Conservation (phyloP, 805 yeast genomes). For the Wickerhamomyces chaumierensis region DNA sequence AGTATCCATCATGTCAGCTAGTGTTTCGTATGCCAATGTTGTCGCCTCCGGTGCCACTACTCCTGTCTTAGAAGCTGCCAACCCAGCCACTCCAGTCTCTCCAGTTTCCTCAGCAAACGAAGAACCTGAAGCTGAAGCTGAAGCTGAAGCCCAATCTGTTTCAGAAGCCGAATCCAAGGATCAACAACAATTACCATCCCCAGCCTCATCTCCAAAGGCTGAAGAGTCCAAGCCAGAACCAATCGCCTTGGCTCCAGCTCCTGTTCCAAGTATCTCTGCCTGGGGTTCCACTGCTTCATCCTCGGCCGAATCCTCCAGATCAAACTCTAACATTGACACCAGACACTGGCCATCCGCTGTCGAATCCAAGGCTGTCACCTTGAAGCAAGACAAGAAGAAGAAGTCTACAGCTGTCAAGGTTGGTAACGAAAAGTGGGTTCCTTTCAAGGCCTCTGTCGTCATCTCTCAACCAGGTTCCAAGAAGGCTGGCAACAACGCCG, state of each 20-base stretch:
- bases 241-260: conserved; percentile 47
- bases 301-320: conserved; percentile 16
- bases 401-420: conserved; percentile 12
- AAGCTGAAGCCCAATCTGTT: conserved; percentile 1
- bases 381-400: conserved; percentile 8
- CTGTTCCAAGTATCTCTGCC: conserved; percentile 50
- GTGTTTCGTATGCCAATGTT: conserved; percentile 21
- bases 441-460: conserved; percentile 48
- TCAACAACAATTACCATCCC: conserved; percentile 17
- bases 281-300: conserved; percentile 34
- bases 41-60: conserved; percentile 16
- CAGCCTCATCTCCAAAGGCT: conserved; percentile 17
- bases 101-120: not conserved
- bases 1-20: conserved; percentile 1
- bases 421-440: conserved; percentile 58
- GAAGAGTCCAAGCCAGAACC: conserved; percentile 17
- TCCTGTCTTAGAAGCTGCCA: conserved; percentile 9
- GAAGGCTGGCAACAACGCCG: conserved; percentile 5
- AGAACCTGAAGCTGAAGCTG: too few species aligned
- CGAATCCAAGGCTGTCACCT: conserved; percentile 16
- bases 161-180: conserved; percentile 2
- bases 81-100: conserved; percentile 3
- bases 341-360: conserved; percentile 28
- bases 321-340: conserved; percentile 16
- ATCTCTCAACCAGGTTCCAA: conserved; percentile 22